Conservation (phyloP, 2,329 filamentous ascomycete species). For the Exophiala phaeomuriformis region DNA sequence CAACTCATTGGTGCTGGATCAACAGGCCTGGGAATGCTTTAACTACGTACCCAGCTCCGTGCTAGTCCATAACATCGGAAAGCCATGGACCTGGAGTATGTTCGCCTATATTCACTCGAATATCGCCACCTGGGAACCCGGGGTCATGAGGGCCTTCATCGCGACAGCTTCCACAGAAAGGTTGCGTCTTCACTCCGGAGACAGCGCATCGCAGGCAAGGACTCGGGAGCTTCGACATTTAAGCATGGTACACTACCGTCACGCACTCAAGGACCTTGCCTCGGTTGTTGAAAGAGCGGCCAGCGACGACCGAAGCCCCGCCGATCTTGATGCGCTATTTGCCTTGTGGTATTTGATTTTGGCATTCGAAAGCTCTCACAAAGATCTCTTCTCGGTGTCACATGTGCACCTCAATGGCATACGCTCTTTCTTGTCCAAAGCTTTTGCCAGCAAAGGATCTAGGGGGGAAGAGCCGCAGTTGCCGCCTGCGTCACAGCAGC, state of each 20-base stretch:
- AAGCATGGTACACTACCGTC: conserved; percentile 30
- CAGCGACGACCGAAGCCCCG: conserved; percentile 26
- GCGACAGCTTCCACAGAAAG: conserved; percentile 35
- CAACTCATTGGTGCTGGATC: conserved; percentile 33
- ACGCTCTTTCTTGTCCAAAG: conserved; percentile 30
- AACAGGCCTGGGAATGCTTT: conserved; percentile 33
- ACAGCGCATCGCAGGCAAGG: conserved; percentile 26
- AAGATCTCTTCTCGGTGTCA: conserved; percentile 22
- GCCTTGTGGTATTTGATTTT: conserved; percentile 35
- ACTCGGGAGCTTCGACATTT: conserved; percentile 11
- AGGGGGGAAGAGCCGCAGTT: conserved; percentile 19
- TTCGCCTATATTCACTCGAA: conserved; percentile 34
- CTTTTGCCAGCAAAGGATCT: conserved; percentile 29
- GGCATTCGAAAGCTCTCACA: conserved; percentile 32
- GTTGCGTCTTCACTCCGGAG: conserved; percentile 25
- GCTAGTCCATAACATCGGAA: conserved; percentile 34
- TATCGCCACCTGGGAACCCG: conserved; percentile 32
- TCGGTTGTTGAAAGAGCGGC: conserved; percentile 32
- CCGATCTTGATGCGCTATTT: conserved; percentile 33
- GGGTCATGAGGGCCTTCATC: conserved; percentile 38
- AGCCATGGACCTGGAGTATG: conserved; percentile 35
- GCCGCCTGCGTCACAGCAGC: conserved; percentile 34
- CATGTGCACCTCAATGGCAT: conserved; percentile 35
- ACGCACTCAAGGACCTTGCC: conserved; percentile 32
- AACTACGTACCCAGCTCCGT: conserved; percentile 33